A percentile compares a stretch with the other conserved stretches of the same genome.
These are phyloP conservation scores for Picea glauca DNA, from an alignment of 75 land plant genomes.

Conservation along the genomic window DNA sequence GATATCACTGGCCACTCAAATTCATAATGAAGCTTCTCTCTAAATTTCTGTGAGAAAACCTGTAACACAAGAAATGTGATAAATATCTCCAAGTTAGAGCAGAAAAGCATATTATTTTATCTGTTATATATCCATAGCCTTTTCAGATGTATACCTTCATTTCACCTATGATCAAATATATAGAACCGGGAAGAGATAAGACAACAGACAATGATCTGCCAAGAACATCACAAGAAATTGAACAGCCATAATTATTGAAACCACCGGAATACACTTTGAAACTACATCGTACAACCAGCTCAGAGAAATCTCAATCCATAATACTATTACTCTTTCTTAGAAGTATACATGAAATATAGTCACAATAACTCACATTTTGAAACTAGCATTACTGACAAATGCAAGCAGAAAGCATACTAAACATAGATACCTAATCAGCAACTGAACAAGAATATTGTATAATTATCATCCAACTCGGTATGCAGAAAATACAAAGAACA, in stretches of 20 bases:
- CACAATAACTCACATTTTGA: background rate
- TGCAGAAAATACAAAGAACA: background rate
- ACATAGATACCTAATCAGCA: background rate
- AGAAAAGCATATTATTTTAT: background rate
- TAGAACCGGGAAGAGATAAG: background rate
- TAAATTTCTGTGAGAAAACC: background rate
- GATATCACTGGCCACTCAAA: background rate
- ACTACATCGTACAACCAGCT: background rate
- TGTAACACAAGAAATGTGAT: background rate
- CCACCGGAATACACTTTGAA: background rate
- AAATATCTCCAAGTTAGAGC: background rate
- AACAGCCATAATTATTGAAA: background rate
- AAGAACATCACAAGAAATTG: background rate
- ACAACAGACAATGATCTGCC: background rate
- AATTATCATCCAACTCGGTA: background rate
- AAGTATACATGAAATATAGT: background rate
- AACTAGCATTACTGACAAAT: background rate
- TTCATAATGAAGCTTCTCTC: background rate
- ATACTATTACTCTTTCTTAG: background rate
- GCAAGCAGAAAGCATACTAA: background rate
- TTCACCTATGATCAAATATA: background rate
- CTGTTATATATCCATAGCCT: background rate
- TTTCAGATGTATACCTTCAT: too few species aligned
- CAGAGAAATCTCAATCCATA: background rate
- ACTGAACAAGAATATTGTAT: background rate